phyloP scores from a whole-genome alignment of 2,329 filamentous ascomycete species.

The Rhynchosporium agropyri region DNA sequence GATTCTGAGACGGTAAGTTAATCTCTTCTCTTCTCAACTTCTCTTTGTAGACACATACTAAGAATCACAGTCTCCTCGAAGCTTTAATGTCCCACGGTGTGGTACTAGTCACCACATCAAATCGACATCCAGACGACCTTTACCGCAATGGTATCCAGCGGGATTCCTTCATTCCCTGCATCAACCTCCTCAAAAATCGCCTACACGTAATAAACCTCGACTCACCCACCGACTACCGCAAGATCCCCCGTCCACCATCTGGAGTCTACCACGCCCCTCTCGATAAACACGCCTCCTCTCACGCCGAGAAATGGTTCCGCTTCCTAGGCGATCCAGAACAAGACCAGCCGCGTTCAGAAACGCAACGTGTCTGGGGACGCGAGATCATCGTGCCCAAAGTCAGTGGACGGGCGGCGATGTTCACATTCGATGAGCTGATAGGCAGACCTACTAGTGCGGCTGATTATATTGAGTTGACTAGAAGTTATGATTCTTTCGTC shows the following conservation, averaged over 20 bases:
- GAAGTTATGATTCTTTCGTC: slow-evolving; percentile 89
- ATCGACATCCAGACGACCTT: slow-evolving; percentile 92
- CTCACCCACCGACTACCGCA: slow-evolving; percentile 94
- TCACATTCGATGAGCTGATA: slow-evolving; percentile 91
- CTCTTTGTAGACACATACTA: background rate
- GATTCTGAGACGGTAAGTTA: slow-evolving; percentile 77
- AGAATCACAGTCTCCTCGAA: slow-evolving; percentile 68
- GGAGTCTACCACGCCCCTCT: slow-evolving; percentile 93
- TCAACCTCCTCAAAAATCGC: slow-evolving; percentile 82
- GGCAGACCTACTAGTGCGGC: slow-evolving; percentile 86
- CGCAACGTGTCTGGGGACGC: slow-evolving; percentile 88
- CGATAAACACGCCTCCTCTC: slow-evolving; percentile 72
- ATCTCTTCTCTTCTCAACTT: background rate
- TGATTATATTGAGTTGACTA: slow-evolving; percentile 90
- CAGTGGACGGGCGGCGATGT: slow-evolving; percentile 85
- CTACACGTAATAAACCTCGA: slow-evolving; percentile 93
- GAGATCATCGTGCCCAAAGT: slow-evolving; percentile 86
- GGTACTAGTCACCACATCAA: slow-evolving; percentile 92
- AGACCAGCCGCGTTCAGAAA: slow-evolving; percentile 73
- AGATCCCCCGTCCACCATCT: slow-evolving; percentile 88
- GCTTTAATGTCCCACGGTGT: slow-evolving; percentile 95
- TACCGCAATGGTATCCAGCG: slow-evolving; percentile 99
- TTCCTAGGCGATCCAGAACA: slow-evolving; percentile 86
- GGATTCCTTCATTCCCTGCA: slow-evolving; percentile 92
- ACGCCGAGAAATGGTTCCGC: slow-evolving; percentile 93